phyloP scores from a whole-genome alignment of 768 basidiomycete species.

The Boletus tylopilopsis region DNA sequence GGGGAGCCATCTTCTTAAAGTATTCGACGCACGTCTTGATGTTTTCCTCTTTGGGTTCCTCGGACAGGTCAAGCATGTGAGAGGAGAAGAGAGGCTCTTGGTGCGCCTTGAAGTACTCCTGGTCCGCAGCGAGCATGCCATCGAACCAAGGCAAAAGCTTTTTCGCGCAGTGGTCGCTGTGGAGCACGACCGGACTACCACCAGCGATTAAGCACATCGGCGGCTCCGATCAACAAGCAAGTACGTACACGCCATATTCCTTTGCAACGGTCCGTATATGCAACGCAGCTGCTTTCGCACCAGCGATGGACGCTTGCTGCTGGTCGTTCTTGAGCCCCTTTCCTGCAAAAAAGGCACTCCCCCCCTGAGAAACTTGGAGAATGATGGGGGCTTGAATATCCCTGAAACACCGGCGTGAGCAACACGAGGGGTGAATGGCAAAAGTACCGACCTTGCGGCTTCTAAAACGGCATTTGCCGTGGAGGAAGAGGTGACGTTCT shows the following conservation, averaged over 20 bases:
- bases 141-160: conserved; percentile 99
- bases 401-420: conserved; percentile 35
- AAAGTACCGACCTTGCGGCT: conserved; percentile 70
- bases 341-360: conserved; percentile 92
- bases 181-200: conserved; percentile 86
- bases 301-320: conserved; percentile 92
- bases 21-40: conserved; percentile 92
- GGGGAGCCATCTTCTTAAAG: conserved; percentile 89
- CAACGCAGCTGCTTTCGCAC: conserved; percentile 88
- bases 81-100: conserved; percentile 88
- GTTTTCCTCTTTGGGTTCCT: conserved; percentile 89
- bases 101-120: conserved; percentile 88
- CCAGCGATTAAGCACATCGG: neutral
- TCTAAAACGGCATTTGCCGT: conserved; percentile 92
- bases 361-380: conserved; percentile 96
- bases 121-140: conserved; percentile 96
- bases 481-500: conserved; percentile 98
- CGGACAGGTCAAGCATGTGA: conserved; percentile 98
- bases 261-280: conserved; percentile 87
- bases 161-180: conserved; percentile 98
- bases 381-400: conserved; percentile 98
- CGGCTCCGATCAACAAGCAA: no score
- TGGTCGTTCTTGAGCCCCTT: conserved; percentile 94
- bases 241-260: conserved; percentile 84
- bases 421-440: conserved; percentile 1